These are phyloP conservation scores for Xylaria venustula DNA, from an alignment of 495 filamentous ascomycete species.

Conservation along the genomic window DNA sequence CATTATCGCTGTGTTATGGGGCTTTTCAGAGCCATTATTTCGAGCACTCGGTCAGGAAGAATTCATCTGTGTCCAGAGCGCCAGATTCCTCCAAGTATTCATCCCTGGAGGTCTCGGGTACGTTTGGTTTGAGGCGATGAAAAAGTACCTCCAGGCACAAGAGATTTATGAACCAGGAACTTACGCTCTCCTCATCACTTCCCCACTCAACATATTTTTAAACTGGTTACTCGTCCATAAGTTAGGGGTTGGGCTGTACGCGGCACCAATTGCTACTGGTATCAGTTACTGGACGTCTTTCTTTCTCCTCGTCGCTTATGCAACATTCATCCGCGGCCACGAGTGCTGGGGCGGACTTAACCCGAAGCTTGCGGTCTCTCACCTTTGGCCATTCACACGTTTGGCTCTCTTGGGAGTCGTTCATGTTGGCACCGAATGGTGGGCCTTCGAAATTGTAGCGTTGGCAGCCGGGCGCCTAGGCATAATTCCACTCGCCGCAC, in stretches of 20 bases:
- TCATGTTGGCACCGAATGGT: slow-evolving; percentile 95
- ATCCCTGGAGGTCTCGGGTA: slow-evolving; percentile 88
- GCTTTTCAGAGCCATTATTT: slow-evolving; percentile 75
- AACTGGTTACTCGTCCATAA: slow-evolving; percentile 81
- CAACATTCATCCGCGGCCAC: slow-evolving; percentile 67
- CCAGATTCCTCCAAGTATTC: slow-evolving; percentile 71
- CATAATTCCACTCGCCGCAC: slow-evolving; percentile 79
- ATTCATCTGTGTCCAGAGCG: slow-evolving; percentile 71
- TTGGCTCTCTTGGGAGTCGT: slow-evolving; percentile 76
- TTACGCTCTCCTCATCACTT: slow-evolving; percentile 81
- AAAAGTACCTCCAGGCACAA: slow-evolving; percentile 91
- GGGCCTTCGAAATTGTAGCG: slow-evolving; percentile 96
- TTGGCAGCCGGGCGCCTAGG: slow-evolving; percentile 81
- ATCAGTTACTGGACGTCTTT: slow-evolving; percentile 89
- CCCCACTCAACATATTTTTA: slow-evolving; percentile 71
- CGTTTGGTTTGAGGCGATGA: slow-evolving; percentile 87
- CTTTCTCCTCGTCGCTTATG: slow-evolving; percentile 70
- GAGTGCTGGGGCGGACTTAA: slow-evolving; percentile 85
- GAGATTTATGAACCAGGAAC: slow-evolving; percentile 86
- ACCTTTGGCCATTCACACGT: slow-evolving; percentile 70
- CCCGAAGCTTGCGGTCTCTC: slow-evolving; percentile 55
- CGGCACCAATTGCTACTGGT: slow-evolving; percentile 79
- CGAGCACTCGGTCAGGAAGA: slow-evolving; percentile 74
- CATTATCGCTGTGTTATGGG: slow-evolving; percentile 74
- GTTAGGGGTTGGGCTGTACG: slow-evolving; percentile 67